Conservation (phyloP, 2,329 filamentous ascomycete genomes). For the Dactylellina haptotyla region DNA sequence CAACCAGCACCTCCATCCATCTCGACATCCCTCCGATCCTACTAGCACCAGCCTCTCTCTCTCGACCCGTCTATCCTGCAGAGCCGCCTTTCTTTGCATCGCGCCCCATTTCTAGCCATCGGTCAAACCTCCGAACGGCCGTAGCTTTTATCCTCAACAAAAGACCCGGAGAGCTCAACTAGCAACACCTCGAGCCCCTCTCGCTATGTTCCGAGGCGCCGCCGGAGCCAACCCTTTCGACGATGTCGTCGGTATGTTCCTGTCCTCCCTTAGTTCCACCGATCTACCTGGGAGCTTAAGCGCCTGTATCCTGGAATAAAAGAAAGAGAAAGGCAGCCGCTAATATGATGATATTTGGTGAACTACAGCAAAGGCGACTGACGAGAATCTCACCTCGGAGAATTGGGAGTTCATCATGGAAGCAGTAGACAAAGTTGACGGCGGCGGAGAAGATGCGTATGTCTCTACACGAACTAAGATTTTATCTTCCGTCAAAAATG, state of each 20-base stretch:
- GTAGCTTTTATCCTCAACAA: too few relatives aligned
- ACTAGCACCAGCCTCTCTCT: conserved; percentile 26
- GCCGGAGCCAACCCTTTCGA: conserved; percentile 45
- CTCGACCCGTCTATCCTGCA: conserved; percentile 5
- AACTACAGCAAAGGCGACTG: conserved; percentile 79
- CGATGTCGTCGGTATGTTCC: conserved; percentile 50
- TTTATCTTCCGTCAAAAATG: too few relatives aligned
- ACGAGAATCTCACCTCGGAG: conserved; percentile 93
- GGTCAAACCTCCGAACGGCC: conserved; percentile 3
- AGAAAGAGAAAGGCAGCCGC: background rate
- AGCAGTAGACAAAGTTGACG: conserved; percentile 62
- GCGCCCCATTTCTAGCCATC: background rate
- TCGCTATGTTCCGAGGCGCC: conserved; percentile 49
- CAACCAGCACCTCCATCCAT: background rate
- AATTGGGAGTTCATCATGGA: conserved; percentile 72
- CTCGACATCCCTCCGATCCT: background rate
- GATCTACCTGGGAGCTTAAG: background rate
- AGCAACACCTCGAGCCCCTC: background rate
- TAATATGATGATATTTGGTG: conserved; percentile 12
- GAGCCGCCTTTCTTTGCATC: conserved; percentile 18
- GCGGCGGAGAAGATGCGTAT: conserved; percentile 62
- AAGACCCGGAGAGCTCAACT: too few relatives aligned
- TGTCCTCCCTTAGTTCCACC: conserved; percentile 8
- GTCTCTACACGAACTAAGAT: too few relatives aligned
- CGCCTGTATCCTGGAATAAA: background rate